A percentile compares a stretch with the other conserved stretches of the same genome.
phyloP scores from a whole-genome alignment of 2,329 filamentous ascomycete genomes.

The Penicillium expansum region DNA sequence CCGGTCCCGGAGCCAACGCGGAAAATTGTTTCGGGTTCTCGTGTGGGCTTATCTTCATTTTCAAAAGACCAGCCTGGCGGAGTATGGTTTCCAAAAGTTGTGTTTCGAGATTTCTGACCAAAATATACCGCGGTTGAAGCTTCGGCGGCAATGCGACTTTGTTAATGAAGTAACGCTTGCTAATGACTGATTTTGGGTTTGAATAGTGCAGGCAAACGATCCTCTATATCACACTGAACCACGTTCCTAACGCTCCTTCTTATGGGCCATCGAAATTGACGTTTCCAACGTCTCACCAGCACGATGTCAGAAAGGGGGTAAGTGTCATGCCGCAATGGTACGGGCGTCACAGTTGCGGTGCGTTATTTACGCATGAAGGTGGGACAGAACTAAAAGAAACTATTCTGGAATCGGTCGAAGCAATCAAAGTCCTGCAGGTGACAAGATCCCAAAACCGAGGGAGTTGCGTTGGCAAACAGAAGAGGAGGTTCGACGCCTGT shows the following conservation, averaged over 20 bases:
- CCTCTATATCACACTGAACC: not conserved
- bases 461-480: conserved; percentile 8
- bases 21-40: conserved; percentile 27
- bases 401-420: conserved; percentile 2
- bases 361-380: conserved; percentile 6
- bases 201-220: not conserved
- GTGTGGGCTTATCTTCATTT: conserved; percentile 15
- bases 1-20: conserved; percentile 29
- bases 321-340: conserved; percentile 8
- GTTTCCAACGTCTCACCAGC: conserved; percentile 1
- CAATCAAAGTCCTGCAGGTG: conserved; percentile 13
- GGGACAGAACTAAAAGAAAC: conserved; percentile 1
- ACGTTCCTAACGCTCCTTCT: not conserved
- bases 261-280: conserved; percentile 3
- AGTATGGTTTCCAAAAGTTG: not conserved
- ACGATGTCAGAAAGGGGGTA: not conserved
- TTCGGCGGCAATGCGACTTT: not conserved
- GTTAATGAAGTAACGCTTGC: not conserved
- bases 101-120: not conserved
- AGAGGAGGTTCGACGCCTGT: conserved; percentile 12
- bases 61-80: not conserved
- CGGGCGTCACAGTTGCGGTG: not conserved
- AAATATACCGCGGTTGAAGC: not conserved
- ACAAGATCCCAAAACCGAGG: conserved; percentile 8
- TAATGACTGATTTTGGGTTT: not conserved